A percentile compares a stretch with the other conserved stretches of the same genome.
These are phyloP conservation scores for Fomitopsis schrenkii DNA, from an alignment of 1,284 basidiomycete genomes.

Conservation along the genomic window DNA sequence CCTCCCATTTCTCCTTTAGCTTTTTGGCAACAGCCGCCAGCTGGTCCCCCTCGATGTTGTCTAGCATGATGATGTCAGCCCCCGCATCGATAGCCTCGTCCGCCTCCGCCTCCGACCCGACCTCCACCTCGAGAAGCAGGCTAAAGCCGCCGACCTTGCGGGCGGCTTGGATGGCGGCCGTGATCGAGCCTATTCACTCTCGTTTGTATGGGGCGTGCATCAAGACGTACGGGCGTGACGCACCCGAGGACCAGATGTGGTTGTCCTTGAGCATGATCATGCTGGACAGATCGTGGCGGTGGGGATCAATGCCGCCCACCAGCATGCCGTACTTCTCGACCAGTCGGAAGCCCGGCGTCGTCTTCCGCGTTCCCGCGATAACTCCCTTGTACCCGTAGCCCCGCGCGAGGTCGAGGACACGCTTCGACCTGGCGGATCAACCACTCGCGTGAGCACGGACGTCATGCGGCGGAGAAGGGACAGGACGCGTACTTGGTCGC, in stretches of 20 bases:
- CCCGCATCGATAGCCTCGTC: conserved; percentile 95
- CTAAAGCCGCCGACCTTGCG: conserved; percentile 91
- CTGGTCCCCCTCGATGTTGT: conserved; percentile 84
- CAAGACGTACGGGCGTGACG: conserved; percentile 14
- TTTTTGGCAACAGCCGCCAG: conserved; percentile 65
- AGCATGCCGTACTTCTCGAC: conserved; percentile 99
- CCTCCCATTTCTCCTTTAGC: conserved; percentile 75
- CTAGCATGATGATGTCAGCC: conserved; percentile 97
- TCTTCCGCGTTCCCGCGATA: conserved; percentile 96
- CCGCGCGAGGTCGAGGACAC: conserved; percentile 78
- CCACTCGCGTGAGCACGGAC: not conserved
- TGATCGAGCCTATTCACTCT: conserved; percentile 72
- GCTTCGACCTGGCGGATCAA: conserved; percentile 59
- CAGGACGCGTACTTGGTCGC: conserved; percentile 74
- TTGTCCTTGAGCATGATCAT: conserved; percentile 99
- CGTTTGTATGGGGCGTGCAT: not conserved
- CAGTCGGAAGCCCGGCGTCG: conserved; percentile 95
- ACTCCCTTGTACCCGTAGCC: conserved; percentile 83
- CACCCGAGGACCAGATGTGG: conserved; percentile 96
- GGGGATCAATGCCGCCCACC: conserved; percentile 94
- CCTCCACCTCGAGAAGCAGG: conserved; percentile 93
- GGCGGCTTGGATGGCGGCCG: conserved; percentile 80
- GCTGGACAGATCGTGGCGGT: conserved; percentile 94
- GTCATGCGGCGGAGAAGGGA: not conserved
- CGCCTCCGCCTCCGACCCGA: conserved; percentile 84